Base-by-base conservation (phyloP, 164 flowering plant species). In the Annona cherimola region DNA sequence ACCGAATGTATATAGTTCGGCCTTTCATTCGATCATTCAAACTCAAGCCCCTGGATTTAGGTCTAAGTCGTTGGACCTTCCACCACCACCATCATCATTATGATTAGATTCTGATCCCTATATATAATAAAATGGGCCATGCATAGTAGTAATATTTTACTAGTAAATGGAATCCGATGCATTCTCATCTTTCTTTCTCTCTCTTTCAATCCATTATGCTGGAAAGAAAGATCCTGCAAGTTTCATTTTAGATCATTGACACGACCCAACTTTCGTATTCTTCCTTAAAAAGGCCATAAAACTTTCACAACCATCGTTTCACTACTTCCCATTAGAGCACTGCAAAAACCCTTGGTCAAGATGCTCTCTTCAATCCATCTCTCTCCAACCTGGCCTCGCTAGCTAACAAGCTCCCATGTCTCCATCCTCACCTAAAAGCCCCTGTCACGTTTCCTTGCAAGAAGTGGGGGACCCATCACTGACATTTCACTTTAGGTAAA, bases 101-200 rank as follows among this genome's bases (percentile, higher is more conserved):
- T 26, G 35, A 26, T 26, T 26, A 26, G 35, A 26, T 26, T 26
- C 35, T 26, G 35, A 26, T 26, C 35, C 35, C 35, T 26, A 1
- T 26, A 26, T 26, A 26, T 26, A 26, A 26, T 26, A 26, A 26
- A 26, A 26, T 26, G 35, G 35, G 35, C 35, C 35, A 26, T 26
- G 35, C 35, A 26, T 26, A 26, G 35, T 26, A 26, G 1, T 26
- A 26, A 26, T 26, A 26, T 26, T 26, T 26, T 26, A 26, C 35
- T 26, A 26, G 35, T 26, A 26, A 55, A 63, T 69, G 71, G 71
- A 63, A 69, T 69, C 71, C 71, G 41, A 69, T 54, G 71, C 63
- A 57, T 57, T 42, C n/a, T 42, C 42, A 40, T 63, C 66, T 16
- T 42, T 26, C 68, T 66, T 46, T 11, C 45, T 42, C 46, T 6